Conservation (phyloP, 345 rosid species). For the Noccaea bulbosa region DNA sequence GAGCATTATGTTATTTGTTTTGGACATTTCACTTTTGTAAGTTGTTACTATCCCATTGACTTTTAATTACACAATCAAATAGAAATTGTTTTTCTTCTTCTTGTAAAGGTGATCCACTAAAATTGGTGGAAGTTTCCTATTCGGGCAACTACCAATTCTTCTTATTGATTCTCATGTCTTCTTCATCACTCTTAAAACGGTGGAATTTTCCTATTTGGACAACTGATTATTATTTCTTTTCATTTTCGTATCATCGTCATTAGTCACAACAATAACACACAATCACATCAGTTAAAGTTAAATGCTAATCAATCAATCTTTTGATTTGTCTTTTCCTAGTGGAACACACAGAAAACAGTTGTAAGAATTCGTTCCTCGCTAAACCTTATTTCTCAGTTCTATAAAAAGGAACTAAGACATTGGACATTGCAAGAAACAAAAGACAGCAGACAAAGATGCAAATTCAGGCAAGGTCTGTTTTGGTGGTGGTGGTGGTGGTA, state of each 20-base stretch:
- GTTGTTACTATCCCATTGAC: slow-evolving; percentile 29
- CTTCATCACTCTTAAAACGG: slow-evolving; percentile 31
- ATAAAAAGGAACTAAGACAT: slow-evolving; percentile 28
- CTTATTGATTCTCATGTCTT: slow-evolving; percentile 33
- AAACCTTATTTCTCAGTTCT: slow-evolving; percentile 11
- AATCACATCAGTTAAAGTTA: slow-evolving; percentile 30
- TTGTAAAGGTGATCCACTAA: slow-evolving; percentile 19
- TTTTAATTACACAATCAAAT: slow-evolving; percentile 17
- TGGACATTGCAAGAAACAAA: slow-evolving; percentile 19
- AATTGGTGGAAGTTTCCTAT: slow-evolving; percentile 45
- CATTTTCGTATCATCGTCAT: slow-evolving; percentile 28
- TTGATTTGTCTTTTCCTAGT: slow-evolving; percentile 33
- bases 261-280: slow-evolving; percentile 24
- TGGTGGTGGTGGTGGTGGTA: slow-evolving; percentile 27
- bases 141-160: slow-evolving; percentile 38
- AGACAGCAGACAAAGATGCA: slow-evolving; percentile 35
- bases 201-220: slow-evolving; percentile 45
- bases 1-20: slow-evolving; percentile 15
- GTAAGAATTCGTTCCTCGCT: background rate
- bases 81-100: too few relatives aligned
- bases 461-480: slow-evolving; percentile 18
- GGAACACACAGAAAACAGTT: slow-evolving; percentile 35
- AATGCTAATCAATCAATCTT: slow-evolving; percentile 37
- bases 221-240: slow-evolving; percentile 19
- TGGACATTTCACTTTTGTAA: slow-evolving; percentile 3